Conservation (phyloP, 2,329 filamentous ascomycete species). For the Domatiomyces globalis region DNA sequence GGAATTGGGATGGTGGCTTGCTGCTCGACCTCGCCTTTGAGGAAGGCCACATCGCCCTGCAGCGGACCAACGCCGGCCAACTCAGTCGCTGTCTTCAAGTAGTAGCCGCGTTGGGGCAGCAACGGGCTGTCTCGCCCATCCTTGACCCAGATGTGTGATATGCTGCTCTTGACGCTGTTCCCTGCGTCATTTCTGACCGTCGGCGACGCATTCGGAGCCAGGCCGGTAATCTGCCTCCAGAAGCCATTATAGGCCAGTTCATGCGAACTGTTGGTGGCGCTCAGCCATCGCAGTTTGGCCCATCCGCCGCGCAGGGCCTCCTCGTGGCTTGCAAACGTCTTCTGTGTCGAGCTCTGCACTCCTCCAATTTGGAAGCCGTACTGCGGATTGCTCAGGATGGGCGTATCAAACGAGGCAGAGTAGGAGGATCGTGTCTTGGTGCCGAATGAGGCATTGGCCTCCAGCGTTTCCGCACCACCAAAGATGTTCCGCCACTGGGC, state of each 20-base stretch:
- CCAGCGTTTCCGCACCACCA: conserved; percentile 80
- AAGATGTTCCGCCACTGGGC: conserved; percentile 82
- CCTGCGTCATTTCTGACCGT: conserved; percentile 74
- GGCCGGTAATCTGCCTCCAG: conserved; percentile 78
- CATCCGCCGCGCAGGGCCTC: conserved; percentile 69
- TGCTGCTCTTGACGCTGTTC: conserved; percentile 75
- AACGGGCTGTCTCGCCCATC: conserved; percentile 76
- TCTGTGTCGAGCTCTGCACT: conserved; percentile 69
- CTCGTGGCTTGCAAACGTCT: conserved; percentile 88
- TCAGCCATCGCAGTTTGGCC: conserved; percentile 62
- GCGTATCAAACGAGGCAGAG: conserved; percentile 69
- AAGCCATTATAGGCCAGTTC: conserved; percentile 65
- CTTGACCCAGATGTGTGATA: conserved; percentile 66
- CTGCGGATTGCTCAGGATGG: conserved; percentile 72
- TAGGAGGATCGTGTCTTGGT: conserved; percentile 87
- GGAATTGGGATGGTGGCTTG: conserved; percentile 61
- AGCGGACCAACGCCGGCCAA: conserved; percentile 77
- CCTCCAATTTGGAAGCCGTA: conserved; percentile 65
- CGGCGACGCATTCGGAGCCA: conserved; percentile 61
- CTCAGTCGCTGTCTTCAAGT: conserved; percentile 63
- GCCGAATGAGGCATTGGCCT: conserved; percentile 72
- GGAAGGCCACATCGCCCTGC: conserved; percentile 82
- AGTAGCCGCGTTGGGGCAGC: conserved; percentile 68
- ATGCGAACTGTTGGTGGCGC: conserved; percentile 51
- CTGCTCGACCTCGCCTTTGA: conserved; percentile 76